Evolutionary conservation across 2,329 filamentous ascomycete species (phyloP).

Genomic region (Akanthomyces lecanii): DNA sequence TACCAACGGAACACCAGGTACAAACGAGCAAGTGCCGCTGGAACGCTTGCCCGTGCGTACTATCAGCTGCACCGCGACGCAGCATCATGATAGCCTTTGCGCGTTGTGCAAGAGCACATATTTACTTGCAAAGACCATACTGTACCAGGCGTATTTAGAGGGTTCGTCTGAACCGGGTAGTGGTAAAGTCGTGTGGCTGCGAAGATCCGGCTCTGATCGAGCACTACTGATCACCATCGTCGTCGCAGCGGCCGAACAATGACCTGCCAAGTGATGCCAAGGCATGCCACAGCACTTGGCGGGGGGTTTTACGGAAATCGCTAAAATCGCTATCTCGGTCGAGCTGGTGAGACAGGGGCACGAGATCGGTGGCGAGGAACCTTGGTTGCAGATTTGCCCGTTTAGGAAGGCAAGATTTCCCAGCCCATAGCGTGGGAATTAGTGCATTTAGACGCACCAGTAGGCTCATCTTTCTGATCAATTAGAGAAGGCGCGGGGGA

Average conservation of each 20-base stretch:
- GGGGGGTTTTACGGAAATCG: neutral
- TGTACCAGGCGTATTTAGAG: neutral
- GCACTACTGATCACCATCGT: neutral
- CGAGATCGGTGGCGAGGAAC: neutral
- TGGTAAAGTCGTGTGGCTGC: neutral
- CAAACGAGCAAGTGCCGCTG: neutral
- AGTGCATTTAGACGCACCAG: neutral
- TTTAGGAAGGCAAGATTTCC: slow-evolving; percentile 1
- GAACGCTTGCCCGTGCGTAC: neutral
- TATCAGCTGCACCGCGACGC: neutral
- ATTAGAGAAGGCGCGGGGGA: neutral
- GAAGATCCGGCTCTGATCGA: neutral
- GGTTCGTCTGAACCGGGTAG: neutral
- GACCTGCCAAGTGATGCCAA: neutral
- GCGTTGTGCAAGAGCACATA: neutral
- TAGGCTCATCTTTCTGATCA: too few species aligned
- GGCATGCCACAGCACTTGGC: neutral
- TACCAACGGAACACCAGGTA: neutral
- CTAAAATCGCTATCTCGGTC: neutral
- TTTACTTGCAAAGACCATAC: neutral
- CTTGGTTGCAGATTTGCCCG: neutral
- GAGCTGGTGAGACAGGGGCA: neutral
- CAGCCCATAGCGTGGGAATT: neutral
- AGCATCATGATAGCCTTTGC: neutral
- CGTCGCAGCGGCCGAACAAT: neutral